Percentiles rank a stretch among this genome's conserved stretches.
Conservation (phyloP, 345 rosid genomes). For the Eucalyptus lansdowneana region DNA sequence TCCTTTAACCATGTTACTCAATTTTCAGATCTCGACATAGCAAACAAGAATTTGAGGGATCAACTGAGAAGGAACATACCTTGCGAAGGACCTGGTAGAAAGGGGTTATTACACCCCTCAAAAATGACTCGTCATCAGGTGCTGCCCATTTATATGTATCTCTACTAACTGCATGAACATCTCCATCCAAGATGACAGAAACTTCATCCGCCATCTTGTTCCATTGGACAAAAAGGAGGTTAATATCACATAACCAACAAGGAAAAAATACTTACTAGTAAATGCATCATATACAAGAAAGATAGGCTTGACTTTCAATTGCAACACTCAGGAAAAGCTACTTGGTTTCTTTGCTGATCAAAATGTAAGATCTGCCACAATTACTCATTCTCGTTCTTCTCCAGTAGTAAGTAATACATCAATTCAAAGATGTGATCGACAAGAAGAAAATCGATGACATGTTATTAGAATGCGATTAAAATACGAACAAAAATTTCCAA, state of each 20-base stretch:
- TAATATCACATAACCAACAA: neutral
- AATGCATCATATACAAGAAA: too few relatives aligned
- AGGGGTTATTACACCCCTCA: conserved; percentile 69
- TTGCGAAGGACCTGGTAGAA: conserved; percentile 56
- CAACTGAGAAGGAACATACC: conserved; percentile 27
- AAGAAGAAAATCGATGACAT: neutral
- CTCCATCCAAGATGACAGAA: conserved; percentile 35
- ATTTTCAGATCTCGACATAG: neutral
- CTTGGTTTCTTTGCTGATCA: neutral
- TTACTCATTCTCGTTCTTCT: too few relatives aligned
- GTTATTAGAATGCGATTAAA: neutral
- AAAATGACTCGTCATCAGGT: conserved; percentile 69
- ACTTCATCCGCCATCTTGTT: conserved; percentile 76
- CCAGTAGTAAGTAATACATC: neutral
- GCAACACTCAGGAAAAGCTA: neutral
- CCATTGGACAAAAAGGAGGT: neutral
- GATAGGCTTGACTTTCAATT: too few relatives aligned
- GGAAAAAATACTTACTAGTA: neutral
- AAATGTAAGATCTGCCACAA: neutral
- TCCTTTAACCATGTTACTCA: conserved; percentile 39
- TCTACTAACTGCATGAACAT: conserved; percentile 49
- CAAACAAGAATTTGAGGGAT: neutral
- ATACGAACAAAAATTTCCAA: neutral
- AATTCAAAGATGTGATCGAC: neutral
- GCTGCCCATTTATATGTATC: conserved; percentile 27